Percentiles rank a stretch among this genome's conserved stretches.
Conservation (phyloP, 805 yeast genomes). For the Monosporozyma unispora region DNA sequence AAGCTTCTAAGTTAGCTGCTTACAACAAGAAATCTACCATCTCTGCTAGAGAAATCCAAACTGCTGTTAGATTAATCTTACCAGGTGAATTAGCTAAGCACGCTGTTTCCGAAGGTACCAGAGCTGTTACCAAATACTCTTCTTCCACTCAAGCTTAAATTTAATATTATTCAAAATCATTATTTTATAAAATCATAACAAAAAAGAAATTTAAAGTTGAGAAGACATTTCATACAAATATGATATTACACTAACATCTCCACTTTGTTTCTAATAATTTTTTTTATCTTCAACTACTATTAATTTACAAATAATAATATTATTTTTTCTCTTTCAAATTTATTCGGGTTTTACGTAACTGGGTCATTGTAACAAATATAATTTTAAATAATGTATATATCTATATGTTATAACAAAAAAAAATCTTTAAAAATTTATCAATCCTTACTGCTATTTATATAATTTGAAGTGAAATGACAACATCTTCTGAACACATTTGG, state of each 20-base stretch:
- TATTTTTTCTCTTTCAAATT: constrained; percentile 1
- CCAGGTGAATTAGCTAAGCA: constrained; percentile 99
- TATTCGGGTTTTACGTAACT: constrained; percentile 3
- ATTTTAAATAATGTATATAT: background rate
- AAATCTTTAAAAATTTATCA: background rate
- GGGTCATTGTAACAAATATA: constrained; percentile 3
- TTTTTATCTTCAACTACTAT: background rate
- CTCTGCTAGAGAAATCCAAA: constrained; percentile 96
- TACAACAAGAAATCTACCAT: constrained; percentile 97
- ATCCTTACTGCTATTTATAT: too few species aligned
- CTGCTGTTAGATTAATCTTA: constrained; percentile 94
- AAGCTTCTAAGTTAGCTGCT: constrained; percentile 97
- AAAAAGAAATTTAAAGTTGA: background rate
- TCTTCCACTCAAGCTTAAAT: constrained; percentile 42
- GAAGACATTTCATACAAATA: background rate
- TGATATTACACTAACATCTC: background rate
- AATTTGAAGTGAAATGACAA: too few species aligned
- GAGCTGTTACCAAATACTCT: constrained; percentile 95
- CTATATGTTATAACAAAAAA: background rate
- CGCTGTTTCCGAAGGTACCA: constrained; percentile 97
- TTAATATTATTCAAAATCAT: constrained; percentile 2
- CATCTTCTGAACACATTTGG: too few species aligned
- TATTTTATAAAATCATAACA: background rate
- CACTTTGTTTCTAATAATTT: background rate
- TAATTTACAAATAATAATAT: constrained; percentile 2